These are phyloP conservation scores for Moesziomyces sp. DNA, from an alignment of 1,284 basidiomycete species.

Conservation along the genomic window DNA sequence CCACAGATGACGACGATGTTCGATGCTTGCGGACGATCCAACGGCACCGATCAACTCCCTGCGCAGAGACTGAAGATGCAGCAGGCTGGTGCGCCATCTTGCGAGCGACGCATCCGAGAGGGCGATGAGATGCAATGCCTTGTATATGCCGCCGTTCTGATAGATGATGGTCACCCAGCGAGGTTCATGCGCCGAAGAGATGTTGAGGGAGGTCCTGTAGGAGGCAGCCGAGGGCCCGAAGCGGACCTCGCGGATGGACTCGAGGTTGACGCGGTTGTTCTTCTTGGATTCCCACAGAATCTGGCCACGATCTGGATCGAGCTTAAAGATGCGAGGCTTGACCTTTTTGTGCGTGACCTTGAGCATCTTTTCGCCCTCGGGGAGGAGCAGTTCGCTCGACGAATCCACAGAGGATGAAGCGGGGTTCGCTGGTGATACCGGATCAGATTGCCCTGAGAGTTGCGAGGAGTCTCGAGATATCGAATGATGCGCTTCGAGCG, in stretches of 20 bases:
- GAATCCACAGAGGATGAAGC: background rate
- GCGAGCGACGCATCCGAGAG: constrained; percentile 77
- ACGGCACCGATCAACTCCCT: constrained; percentile 52
- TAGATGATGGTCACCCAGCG: constrained; percentile 84
- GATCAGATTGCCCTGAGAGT: too few relatives aligned
- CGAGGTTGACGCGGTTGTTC: constrained; percentile 80
- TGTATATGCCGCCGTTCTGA: constrained; percentile 82
- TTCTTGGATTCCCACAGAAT: constrained; percentile 87
- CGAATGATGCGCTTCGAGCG: too few relatives aligned
- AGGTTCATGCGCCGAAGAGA: constrained; percentile 68
- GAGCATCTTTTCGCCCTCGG: constrained; percentile 73
- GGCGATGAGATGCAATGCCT: constrained; percentile 89
- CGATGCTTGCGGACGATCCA: constrained; percentile 66
- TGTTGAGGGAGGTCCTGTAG: constrained; percentile 80
- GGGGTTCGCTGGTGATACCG: background rate
- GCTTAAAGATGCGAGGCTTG: constrained; percentile 78
- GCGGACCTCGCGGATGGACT: constrained; percentile 90
- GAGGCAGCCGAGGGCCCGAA: constrained; percentile 80
- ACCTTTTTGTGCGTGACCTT: constrained; percentile 88
- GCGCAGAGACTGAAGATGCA: constrained; percentile 67
- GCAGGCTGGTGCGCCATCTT: constrained; percentile 71
- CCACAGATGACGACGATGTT: constrained; percentile 79
- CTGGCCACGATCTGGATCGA: constrained; percentile 82
- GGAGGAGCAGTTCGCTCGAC: constrained; percentile 29
- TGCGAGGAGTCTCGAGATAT: too few relatives aligned